phyloP scores from a whole-genome alignment of 1,284 basidiomycete genomes.

The Cerrena zonata region DNA sequence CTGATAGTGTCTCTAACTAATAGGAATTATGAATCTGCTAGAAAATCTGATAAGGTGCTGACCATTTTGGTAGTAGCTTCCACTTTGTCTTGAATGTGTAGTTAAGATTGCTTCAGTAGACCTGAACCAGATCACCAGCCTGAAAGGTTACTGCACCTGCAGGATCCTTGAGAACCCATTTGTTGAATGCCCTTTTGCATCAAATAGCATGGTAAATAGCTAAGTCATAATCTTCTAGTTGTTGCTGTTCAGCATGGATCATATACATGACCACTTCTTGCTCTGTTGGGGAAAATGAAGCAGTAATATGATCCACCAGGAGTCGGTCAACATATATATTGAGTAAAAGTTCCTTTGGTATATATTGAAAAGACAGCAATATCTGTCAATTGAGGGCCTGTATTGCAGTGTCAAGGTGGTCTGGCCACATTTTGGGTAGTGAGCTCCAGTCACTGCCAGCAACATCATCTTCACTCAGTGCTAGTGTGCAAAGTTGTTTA shows the following conservation, averaged over 20 bases:
- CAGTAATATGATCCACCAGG: constrained; percentile 21
- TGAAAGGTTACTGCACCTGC: constrained; percentile 17
- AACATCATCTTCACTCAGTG: constrained; percentile 23
- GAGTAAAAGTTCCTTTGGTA: constrained; percentile 27
- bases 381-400: constrained; percentile 22
- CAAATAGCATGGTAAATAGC: constrained; percentile 14
- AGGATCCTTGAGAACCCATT: constrained; percentile 8
- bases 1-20: constrained; percentile 15
- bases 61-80: constrained; percentile 25
- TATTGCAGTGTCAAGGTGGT: constrained; percentile 28
- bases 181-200: constrained; percentile 19
- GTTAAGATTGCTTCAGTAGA: constrained; percentile 15
- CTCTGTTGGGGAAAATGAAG: constrained; percentile 8
- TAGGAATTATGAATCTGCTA: constrained; percentile 20
- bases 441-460: not conserved
- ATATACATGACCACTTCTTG: constrained; percentile 6
- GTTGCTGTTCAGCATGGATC: constrained; percentile 25
- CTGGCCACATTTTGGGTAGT: constrained; percentile 26
- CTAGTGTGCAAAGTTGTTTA: constrained; percentile 27
- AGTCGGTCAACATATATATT: no score
- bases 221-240: constrained; percentile 23
- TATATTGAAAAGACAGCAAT: constrained; percentile 21
- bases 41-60: constrained; percentile 14
- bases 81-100: constrained; percentile 16
- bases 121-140: constrained; percentile 8